Base-by-base conservation (phyloP, 1,284 basidiomycete genomes). In the Cerioporus squamosus region DNA sequence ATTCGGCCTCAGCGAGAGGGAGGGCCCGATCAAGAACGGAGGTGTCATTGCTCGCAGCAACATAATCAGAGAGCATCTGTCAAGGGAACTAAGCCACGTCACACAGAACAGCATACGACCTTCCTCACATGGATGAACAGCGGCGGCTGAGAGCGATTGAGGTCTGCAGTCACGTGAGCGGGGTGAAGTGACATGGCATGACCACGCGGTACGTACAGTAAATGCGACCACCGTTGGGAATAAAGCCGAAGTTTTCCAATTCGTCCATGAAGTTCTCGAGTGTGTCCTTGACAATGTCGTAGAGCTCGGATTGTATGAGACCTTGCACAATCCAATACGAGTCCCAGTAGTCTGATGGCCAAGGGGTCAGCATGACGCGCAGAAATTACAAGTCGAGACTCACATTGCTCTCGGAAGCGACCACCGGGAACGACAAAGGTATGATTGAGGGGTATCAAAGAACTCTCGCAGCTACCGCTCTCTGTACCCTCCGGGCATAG, bases 231-330 rank as follows among this genome's bases (percentile, higher is more conserved):
- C 95, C 95, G 69, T 97, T 98, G 2, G 95, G 95, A 63, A 98
- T 88, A 76, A 97, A 98, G 0, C 95, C 95, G 62, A 86, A 81
- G 40, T 73, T 74, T 38, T 91, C 85, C 51, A 97, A 77, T 70
- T 95, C 86, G 68, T 97, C 94, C 93, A 97, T 95, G 69, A 97
- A 95, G 77, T 97, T 96, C 66, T 91, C 85, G 29, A 96, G 77
- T 0, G 94, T 90, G 14, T 79, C 86, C 65, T 91, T 92, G 54
- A 84, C 91, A 50, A 93, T 81, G 59, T 80, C 79, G 66, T 85
- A 87, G 20, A 97, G 80, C 70, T 91, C 84, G 2, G 91, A 94
- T 68, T 90, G 79, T 44, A 97, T 77, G 33, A 97, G 78, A 33
- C 95, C 95, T 61, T 93, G 85, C 5, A 93, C 74, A 64, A 96